A percentile compares a stretch with the other conserved stretches of the same genome.
phyloP scores from a whole-genome alignment of 805 yeast species.

The Metschnikowia matae region DNA sequence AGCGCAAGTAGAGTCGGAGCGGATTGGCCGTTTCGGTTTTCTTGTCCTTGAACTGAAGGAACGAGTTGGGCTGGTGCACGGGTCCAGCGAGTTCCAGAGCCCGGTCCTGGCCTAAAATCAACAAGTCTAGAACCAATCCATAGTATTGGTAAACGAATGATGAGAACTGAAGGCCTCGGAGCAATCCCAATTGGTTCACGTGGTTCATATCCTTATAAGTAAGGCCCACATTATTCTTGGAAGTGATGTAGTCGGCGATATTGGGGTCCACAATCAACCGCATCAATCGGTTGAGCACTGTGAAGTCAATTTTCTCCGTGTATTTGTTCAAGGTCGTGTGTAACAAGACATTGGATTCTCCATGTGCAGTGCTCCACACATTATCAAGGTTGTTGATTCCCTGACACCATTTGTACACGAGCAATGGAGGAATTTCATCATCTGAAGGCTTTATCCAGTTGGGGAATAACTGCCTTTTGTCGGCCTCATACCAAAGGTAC shows the following conservation, averaged over 20 bases:
- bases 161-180: conserved; percentile 87
- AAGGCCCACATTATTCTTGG: conserved; percentile 79
- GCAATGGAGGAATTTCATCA: conserved; percentile 84
- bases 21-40: conserved; percentile 68
- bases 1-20: conserved; percentile 74
- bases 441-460: conserved; percentile 96
- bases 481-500: conserved; percentile 94
- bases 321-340: conserved; percentile 68
- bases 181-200: conserved; percentile 80
- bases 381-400: conserved; percentile 75
- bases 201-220: conserved; percentile 94
- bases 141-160: conserved; percentile 88
- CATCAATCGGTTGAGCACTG: conserved; percentile 75
- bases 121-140: conserved; percentile 77
- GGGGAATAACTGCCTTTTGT: conserved; percentile 81
- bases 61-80: conserved; percentile 65
- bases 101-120: conserved; percentile 79
- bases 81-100: conserved; percentile 87
- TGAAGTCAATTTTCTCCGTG: conserved; percentile 84
- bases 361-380: conserved; percentile 76
- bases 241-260: conserved; percentile 90
- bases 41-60: conserved; percentile 60
- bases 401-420: conserved; percentile 92
- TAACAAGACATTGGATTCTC: conserved; percentile 79
- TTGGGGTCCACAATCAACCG: conserved; percentile 82